phyloP scores from a whole-genome alignment of 805 yeast species.

The Sporopachydermia lactativora region DNA sequence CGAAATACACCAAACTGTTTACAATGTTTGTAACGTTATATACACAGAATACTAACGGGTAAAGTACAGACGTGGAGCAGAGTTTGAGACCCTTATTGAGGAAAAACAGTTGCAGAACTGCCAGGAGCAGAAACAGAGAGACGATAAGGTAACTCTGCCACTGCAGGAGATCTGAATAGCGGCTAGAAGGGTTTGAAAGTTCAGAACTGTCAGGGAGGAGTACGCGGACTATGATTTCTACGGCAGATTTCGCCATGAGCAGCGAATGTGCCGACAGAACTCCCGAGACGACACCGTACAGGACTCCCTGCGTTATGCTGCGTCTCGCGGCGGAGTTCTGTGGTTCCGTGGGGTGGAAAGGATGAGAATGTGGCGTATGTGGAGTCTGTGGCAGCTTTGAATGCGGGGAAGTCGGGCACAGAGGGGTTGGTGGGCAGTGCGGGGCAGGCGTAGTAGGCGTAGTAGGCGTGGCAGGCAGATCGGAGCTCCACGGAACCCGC shows the following conservation, averaged over 20 bases:
- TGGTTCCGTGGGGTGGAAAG: no score
- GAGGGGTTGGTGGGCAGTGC: no score
- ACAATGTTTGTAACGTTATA: slow-evolving; percentile 58
- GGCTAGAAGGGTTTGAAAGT: slow-evolving; percentile 10
- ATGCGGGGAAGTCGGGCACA: no score
- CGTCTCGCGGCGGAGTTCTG: slow-evolving; percentile 10
- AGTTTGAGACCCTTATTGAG: slow-evolving; percentile 60
- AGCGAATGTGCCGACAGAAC: slow-evolving; percentile 75
- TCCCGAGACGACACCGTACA: slow-evolving; percentile 60
- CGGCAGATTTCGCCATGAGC: slow-evolving; percentile 70
- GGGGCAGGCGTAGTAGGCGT: no score
- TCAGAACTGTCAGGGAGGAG: slow-evolving; percentile 20
- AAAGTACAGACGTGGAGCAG: slow-evolving; percentile 62
- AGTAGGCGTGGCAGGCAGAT: no score
- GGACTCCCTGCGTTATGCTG: slow-evolving; percentile 35
- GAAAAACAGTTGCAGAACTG: slow-evolving; percentile 57
- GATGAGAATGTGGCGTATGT: no score
- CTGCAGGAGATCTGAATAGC: slow-evolving; percentile 23
- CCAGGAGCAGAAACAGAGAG: slow-evolving; percentile 40
- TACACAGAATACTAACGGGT: slow-evolving; percentile 76
- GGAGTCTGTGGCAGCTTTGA: no score
- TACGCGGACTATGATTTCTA: slow-evolving; percentile 46
- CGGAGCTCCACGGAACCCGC: no score
- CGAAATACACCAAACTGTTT: slow-evolving; percentile 47
- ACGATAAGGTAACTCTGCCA: slow-evolving; percentile 37